These are phyloP conservation scores for Viola odorata DNA, from an alignment of 345 rosid genomes.

Conservation along the genomic window DNA sequence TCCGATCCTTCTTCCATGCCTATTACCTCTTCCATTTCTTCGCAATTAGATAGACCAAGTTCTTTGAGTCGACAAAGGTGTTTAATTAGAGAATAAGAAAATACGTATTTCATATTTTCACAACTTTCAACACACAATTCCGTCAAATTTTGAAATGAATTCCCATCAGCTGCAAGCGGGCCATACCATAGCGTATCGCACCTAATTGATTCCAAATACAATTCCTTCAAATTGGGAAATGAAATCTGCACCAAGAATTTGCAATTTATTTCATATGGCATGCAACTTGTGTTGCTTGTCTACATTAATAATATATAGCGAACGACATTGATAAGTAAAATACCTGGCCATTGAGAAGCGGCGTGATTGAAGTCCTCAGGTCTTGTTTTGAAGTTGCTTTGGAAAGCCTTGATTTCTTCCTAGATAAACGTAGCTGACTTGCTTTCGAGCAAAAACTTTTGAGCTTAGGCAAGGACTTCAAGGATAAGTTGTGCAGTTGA, in stretches of 20 bases:
- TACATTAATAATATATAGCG: no score
- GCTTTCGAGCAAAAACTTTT: conserved; percentile 12
- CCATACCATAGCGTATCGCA: not conserved
- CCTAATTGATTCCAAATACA: not conserved
- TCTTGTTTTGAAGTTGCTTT: not conserved
- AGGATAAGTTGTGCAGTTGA: not conserved
- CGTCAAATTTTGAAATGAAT: not conserved
- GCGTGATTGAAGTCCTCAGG: not conserved
- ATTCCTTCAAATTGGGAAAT: conserved; percentile 3
- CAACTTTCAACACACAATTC: not conserved
- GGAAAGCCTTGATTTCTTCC: no score
- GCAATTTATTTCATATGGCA: no score
- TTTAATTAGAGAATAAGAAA: not conserved
- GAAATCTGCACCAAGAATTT: conserved; percentile 11
- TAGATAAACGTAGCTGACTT: no score
- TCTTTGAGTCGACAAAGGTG: conserved; percentile 2
- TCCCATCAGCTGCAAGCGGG: not conserved
- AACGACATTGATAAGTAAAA: no score
- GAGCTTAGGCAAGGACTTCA: not conserved
- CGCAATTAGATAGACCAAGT: not conserved
- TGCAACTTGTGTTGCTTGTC: no score
- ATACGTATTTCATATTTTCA: not conserved
- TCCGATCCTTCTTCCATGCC: not conserved
- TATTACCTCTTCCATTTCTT: conserved; percentile 9
- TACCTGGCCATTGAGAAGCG: conserved; percentile 3